Evolutionary conservation across 2,329 filamentous ascomycete genomes (phyloP).

Genomic region (Simplicillium sp.): DNA sequence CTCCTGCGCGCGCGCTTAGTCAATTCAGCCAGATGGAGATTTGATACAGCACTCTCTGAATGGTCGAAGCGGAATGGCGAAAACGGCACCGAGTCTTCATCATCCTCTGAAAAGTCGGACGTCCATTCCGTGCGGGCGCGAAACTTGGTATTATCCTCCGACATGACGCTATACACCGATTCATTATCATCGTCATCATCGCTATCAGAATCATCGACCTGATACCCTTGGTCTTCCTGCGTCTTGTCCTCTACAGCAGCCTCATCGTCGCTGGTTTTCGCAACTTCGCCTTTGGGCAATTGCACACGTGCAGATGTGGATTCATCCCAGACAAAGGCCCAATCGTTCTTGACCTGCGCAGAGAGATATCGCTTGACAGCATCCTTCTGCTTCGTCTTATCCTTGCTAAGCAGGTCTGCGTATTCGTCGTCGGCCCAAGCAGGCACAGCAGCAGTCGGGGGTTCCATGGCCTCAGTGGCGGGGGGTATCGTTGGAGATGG

Average conservation of each 20-base stretch:
- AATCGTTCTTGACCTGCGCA: slow-evolving; percentile 47
- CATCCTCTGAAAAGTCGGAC: slow-evolving; percentile 46
- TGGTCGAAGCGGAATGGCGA: slow-evolving; percentile 43
- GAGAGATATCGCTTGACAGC: slow-evolving; percentile 47
- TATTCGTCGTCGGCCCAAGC: slow-evolving; percentile 41
- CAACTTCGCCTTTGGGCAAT: background rate
- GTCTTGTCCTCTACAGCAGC: slow-evolving; percentile 18
- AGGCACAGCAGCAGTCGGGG: slow-evolving; percentile 15
- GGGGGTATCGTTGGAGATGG: no score
- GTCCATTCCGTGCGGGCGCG: slow-evolving; percentile 44
- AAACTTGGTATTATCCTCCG: slow-evolving; percentile 42
- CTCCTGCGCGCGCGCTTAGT: slow-evolving; percentile 47
- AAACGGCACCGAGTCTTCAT: slow-evolving; percentile 22
- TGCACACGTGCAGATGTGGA: slow-evolving; percentile 9
- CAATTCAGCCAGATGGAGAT: slow-evolving; percentile 29
- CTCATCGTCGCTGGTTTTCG: slow-evolving; percentile 5
- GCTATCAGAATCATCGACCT: slow-evolving; percentile 30
- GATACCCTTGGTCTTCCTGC: slow-evolving; percentile 23
- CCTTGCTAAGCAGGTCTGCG: slow-evolving; percentile 50
- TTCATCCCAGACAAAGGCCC: slow-evolving; percentile 51
- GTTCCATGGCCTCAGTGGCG: slow-evolving; percentile 6
- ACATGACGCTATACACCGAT: slow-evolving; percentile 48
- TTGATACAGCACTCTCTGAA: slow-evolving; percentile 34
- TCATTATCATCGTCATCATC: slow-evolving; percentile 33
- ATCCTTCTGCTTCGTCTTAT: slow-evolving; percentile 54